A percentile compares a stretch with the other conserved stretches of the same genome.
Evolutionary conservation across 805 yeast species (phyloP).

Genomic region (Hanseniaspora clermontiae): DNA sequence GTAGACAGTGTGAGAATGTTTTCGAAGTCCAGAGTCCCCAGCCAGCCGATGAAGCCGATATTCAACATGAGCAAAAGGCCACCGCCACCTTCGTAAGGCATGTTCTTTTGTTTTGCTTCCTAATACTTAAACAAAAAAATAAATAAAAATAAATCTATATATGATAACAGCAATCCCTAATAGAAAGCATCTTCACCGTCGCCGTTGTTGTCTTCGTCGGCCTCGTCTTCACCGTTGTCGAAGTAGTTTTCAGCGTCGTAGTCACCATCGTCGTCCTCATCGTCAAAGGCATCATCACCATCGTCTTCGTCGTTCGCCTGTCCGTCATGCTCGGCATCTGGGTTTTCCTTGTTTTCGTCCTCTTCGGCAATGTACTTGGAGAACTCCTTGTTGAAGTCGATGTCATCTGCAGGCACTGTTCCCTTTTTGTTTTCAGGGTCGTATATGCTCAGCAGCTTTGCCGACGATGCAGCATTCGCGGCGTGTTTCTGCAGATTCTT

Average conservation of each 20-base stretch:
- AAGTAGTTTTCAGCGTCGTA: constrained; percentile 30
- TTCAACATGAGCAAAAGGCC: constrained; percentile 14
- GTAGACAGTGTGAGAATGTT: constrained; percentile 6
- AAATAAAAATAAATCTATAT: not conserved
- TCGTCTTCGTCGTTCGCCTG: constrained; percentile 51
- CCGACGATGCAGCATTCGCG: not conserved
- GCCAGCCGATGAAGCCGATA: constrained; percentile 15
- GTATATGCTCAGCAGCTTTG: constrained; percentile 16
- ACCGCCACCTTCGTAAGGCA: constrained; percentile 14
- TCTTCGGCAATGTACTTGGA: constrained; percentile 21
- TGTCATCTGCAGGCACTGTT: constrained; percentile 13
- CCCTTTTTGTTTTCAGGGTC: constrained; percentile 27
- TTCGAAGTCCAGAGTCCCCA: constrained; percentile 13
- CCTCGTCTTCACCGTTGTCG: constrained; percentile 43
- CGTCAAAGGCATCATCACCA: constrained; percentile 51
- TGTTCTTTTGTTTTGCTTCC: no score
- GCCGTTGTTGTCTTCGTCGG: constrained; percentile 35
- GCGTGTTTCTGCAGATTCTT: constrained; percentile 4
- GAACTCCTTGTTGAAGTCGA: constrained; percentile 19
- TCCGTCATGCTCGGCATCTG: constrained; percentile 45
- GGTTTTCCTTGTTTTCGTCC: constrained; percentile 33
- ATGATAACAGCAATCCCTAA: constrained; percentile 20
- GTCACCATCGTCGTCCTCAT: constrained; percentile 44
- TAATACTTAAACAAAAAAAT: not conserved
- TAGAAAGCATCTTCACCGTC: constrained; percentile 50